Evolutionary conservation across 2,329 filamentous ascomycete genomes (phyloP), one percentile per base, ranked within the genome.

Genomic region (Talaromyces sp.): DNA sequence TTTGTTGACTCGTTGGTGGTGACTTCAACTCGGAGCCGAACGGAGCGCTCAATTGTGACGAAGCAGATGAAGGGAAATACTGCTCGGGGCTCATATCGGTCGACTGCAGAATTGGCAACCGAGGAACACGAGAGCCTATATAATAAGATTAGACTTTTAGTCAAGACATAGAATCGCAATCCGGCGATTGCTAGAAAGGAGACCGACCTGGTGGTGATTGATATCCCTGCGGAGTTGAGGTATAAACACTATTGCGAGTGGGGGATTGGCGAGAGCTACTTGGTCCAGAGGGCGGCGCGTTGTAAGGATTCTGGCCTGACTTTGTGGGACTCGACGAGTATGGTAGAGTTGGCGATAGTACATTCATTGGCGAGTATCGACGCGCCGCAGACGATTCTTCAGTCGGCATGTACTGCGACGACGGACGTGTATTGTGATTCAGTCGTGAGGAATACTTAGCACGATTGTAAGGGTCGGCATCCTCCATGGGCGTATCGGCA

Each of bases 331-430:
- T 90, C 79, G 79, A 83, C 73, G 86, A 84, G 78, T 96, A 96
- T 37, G 92, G 88, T 62, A 90, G 89, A 37, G 88, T 86, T 44
- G 92, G 91, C 65, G 92, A 92, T 65, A 96, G 81, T 16, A 87
- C 85, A 75, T 96, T 93, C 93, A 97, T 97, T 67, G 93, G 95
- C 54, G 93, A 98, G 79, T 98, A 98, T 73, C 93, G 87, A 75
- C 96, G 91, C 64, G 92, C 91, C 63, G 92, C 91, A 58, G 91
- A 84, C 48, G 92, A 95, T 64, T 90, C 87, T 72, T 93, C 88
- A 67, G 88, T 87, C 58, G 88, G 81, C 54, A 87, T 78, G 68
- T 89, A 90, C 75, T 93, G 89, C 69, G 92, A 86, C 66, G 85
- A 91, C 64, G 86, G 81, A 69, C 93, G 87, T 68, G 65, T 73